These are phyloP conservation scores for Sechiopsis laciniata DNA, from an alignment of 306 rosid genomes.

Conservation along the genomic window DNA sequence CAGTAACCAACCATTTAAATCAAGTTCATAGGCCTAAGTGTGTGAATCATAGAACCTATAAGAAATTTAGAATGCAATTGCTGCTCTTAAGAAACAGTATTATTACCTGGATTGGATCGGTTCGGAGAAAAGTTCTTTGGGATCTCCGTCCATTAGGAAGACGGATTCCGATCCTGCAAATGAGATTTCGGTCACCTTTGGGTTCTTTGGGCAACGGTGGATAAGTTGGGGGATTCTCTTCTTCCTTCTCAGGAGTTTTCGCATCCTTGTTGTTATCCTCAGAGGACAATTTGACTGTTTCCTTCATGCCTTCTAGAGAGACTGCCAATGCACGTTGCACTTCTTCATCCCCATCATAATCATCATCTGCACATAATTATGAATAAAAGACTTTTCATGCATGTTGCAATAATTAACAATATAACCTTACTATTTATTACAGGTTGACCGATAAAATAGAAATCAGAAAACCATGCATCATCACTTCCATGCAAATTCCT, in stretches of 20 bases:
- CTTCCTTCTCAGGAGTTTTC: constrained; percentile 29
- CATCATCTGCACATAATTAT: constrained; percentile 38
- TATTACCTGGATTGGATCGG: constrained; percentile 71
- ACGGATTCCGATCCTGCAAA: constrained; percentile 81
- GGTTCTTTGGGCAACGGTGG: constrained; percentile 86
- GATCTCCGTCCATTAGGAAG: constrained; percentile 86
- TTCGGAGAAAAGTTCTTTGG: constrained; percentile 67
- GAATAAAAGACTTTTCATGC: background rate
- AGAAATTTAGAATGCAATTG: background rate
- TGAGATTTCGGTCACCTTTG: constrained; percentile 62
- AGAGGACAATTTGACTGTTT: constrained; percentile 28
- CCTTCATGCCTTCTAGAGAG: constrained; percentile 63
- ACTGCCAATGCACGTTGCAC: constrained; percentile 59
- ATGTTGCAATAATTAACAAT: background rate
- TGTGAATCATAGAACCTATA: background rate
- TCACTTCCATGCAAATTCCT: background rate
- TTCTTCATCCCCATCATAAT: constrained; percentile 64
- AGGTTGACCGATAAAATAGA: background rate
- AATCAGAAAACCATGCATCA: background rate
- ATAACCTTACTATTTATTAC: background rate
- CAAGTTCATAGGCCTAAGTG: background rate
- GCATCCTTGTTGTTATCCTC: constrained; percentile 36
- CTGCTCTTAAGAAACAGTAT: background rate
- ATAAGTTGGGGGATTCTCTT: constrained; percentile 51
- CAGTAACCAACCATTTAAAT: background rate